A percentile compares a stretch with the other conserved stretches of the same genome.
Conservation (phyloP, 352 stramenopile genomes). For the Phytophthora cactorum region DNA sequence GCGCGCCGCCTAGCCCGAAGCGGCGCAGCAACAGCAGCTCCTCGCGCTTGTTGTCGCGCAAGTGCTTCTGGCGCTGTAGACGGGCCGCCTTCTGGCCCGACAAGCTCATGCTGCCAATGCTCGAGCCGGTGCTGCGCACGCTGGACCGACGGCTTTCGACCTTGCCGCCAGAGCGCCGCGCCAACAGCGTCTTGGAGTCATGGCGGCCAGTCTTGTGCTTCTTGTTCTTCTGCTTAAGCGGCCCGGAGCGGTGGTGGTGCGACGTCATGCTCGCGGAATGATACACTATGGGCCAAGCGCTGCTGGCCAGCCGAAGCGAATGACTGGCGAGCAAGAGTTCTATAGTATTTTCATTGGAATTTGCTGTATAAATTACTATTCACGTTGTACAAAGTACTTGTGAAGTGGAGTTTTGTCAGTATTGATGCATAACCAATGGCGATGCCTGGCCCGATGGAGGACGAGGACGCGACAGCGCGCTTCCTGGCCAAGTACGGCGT, state of each 20-base stretch:
- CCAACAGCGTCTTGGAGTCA: constrained; percentile 82
- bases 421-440: constrained; percentile 21
- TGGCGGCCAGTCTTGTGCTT: constrained; percentile 91
- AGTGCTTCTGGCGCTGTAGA: constrained; percentile 85
- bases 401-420: not conserved
- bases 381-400: not conserved
- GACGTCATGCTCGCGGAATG: constrained; percentile 51
- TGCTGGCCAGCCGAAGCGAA: constrained; percentile 24
- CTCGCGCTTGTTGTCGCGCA: constrained; percentile 86
- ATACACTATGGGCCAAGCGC: constrained; percentile 20
- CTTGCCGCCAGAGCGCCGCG: constrained; percentile 76
- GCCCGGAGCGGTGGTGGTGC: constrained; percentile 87
- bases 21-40: constrained; percentile 86
- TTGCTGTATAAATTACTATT: not conserved
- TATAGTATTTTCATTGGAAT: not conserved
- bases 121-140: constrained; percentile 48
- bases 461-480: constrained; percentile 39
- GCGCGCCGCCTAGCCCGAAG: constrained; percentile 70
- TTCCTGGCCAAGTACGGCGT: constrained; percentile 76
- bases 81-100: constrained; percentile 78
- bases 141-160: constrained; percentile 60
- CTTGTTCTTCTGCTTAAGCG: constrained; percentile 93
- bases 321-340: constrained; percentile 1
- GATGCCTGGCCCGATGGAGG: constrained; percentile 12
- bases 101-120: constrained; percentile 52